Evolutionary conservation across 768 basidiomycete genomes (phyloP).

Genomic region (Phaffia tasmanica): DNA sequence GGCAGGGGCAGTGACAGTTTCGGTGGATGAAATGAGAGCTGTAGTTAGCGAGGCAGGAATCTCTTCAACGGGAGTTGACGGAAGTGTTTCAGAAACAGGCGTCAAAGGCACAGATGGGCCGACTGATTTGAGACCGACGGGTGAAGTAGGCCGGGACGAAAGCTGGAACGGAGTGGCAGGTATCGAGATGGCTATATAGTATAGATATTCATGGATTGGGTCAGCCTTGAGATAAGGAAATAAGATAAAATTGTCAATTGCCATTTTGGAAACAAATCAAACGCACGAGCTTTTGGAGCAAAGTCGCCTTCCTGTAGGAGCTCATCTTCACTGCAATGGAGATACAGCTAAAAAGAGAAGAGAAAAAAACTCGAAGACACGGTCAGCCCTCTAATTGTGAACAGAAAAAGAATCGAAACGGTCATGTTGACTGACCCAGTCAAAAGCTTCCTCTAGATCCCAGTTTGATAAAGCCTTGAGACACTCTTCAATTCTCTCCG

Average conservation of each 20-base stretch:
- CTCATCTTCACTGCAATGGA: slow-evolving; percentile 36
- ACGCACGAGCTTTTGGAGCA: slow-evolving; percentile 9
- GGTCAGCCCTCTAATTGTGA: not conserved
- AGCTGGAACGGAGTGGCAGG: not conserved
- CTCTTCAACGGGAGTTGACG: not conserved
- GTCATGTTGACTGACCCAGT: slow-evolving; percentile 57
- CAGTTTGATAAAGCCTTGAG: slow-evolving; percentile 51
- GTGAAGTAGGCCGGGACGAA: too few relatives aligned
- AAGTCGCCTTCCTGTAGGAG: slow-evolving; percentile 32
- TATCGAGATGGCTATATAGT: not conserved
- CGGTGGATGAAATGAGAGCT: not conserved
- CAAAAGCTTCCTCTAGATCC: slow-evolving; percentile 76
- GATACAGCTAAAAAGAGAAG: slow-evolving; percentile 31
- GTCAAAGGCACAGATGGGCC: slow-evolving; percentile 11
- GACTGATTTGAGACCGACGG: not conserved
- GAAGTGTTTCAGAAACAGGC: slow-evolving; percentile 4
- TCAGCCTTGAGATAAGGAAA: not conserved
- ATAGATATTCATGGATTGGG: not conserved
- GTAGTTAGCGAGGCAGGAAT: not conserved
- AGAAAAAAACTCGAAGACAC: not conserved
- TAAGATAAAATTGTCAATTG: not conserved
- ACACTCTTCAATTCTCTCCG: slow-evolving; percentile 60
- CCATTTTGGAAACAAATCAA: not conserved
- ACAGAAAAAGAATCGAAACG: not conserved
- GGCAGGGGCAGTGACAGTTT: not conserved